Conservation (phyloP, 306 rosid species). For the Astragalus membranaceus region DNA sequence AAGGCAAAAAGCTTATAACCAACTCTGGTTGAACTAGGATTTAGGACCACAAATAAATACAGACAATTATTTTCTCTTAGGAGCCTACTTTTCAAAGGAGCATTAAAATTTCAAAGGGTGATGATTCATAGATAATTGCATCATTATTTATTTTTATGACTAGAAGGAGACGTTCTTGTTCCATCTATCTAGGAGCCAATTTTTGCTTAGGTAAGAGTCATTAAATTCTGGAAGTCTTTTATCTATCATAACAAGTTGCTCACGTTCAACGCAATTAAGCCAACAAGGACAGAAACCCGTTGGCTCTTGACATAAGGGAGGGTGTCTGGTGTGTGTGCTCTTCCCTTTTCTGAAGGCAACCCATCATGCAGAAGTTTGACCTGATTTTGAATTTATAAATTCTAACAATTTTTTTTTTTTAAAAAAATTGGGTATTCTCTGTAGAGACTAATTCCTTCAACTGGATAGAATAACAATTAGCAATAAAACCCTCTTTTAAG, state of each 20-base stretch:
- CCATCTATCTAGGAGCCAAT: neutral
- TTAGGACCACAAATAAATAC: neutral
- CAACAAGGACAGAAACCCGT: neutral
- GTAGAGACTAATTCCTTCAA: no score
- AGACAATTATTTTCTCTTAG: neutral
- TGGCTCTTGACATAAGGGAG: neutral
- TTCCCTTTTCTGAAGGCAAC: constrained; percentile 14
- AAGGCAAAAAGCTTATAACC: neutral
- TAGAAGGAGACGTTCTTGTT: neutral
- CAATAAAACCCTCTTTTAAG: no score
- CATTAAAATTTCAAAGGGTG: neutral
- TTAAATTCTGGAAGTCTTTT: neutral
- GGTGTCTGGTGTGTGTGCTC: neutral
- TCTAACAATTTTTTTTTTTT: no score
- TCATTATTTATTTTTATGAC: neutral
- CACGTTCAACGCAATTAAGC: constrained; percentile 15
- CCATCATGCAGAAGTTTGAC: neutral
- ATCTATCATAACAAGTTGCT: constrained; percentile 14
- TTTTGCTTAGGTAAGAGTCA: constrained; percentile 4
- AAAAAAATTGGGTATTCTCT: no score
- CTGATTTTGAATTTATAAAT: no score
- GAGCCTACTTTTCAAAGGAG: neutral
- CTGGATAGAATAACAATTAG: no score
- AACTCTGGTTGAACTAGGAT: neutral
- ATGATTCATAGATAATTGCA: neutral